phyloP scores from a whole-genome alignment of 1,284 basidiomycete species.

The Vanrija sp. region DNA sequence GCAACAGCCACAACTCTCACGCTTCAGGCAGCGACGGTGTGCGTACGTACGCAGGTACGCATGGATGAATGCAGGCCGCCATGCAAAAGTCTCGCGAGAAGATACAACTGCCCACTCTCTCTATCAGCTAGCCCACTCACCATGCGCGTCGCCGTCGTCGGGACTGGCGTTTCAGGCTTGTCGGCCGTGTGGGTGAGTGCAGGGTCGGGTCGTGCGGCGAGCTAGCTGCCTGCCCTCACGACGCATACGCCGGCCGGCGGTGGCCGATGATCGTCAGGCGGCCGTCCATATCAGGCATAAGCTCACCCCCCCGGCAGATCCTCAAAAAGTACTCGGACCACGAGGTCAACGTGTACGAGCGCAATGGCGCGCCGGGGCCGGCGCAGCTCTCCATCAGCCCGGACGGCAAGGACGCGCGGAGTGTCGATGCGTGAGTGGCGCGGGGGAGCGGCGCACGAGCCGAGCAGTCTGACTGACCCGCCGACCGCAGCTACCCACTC shows the following conservation, averaged over 20 bases:
- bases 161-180: constrained; percentile 72
- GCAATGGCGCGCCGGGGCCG: constrained; percentile 57
- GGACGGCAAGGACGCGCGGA: constrained; percentile 48
- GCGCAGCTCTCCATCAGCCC: constrained; percentile 45
- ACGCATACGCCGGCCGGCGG: not conserved
- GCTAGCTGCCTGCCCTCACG: not conserved
- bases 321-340: constrained; percentile 75
- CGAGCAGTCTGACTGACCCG: no score
- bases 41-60: no score
- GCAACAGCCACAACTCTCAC: no score
- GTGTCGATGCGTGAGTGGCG: constrained; percentile 62
- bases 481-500: constrained; percentile 44
- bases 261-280: no score
- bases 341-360: constrained; percentile 74
- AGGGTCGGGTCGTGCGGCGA: not conserved
- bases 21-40: no score
- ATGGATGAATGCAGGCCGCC: no score
- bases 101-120: no score
- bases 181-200: constrained; percentile 67
- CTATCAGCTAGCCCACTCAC: not conserved
- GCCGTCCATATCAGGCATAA: not conserved
- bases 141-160: constrained; percentile 66
- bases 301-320: constrained; percentile 44
- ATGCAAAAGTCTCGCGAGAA: no score
- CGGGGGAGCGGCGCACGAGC: no score